Conservation (phyloP, 768 basidiomycete genomes). For the Dioszegia hungarica region DNA sequence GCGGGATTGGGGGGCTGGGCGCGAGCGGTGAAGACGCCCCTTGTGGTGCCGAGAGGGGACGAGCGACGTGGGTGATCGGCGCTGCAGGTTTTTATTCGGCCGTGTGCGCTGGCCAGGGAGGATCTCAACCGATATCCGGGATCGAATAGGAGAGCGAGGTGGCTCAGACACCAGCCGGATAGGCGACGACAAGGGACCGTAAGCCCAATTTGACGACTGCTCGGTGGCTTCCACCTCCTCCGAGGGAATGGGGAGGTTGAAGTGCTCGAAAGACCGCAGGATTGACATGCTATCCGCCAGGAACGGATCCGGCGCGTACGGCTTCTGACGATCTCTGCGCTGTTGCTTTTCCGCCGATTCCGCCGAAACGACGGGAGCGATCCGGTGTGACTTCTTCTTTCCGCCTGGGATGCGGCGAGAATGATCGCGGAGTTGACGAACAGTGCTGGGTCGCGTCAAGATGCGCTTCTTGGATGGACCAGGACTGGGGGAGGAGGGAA, state of each 20-base stretch:
- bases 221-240: not conserved
- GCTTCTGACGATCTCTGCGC: not conserved
- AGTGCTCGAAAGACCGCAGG: not conserved
- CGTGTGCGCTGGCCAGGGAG: not conserved
- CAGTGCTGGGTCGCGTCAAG: not conserved
- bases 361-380: too few species aligned
- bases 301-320: not conserved
- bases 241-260: not conserved
- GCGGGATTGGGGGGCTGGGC: not conserved
- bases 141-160: not conserved
- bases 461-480: not conserved
- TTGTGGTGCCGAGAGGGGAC: not conserved
- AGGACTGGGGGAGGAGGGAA: not conserved
- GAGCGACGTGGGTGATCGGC: constrained; percentile 5
- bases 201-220: not conserved
- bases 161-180: not conserved
- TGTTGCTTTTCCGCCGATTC: not conserved
- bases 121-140: not conserved
- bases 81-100: not conserved
- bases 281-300: not conserved
- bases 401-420: not conserved
- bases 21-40: not conserved
- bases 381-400: not conserved
- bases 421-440: too few species aligned
- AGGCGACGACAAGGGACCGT: constrained; percentile 2